phyloP scores from a whole-genome alignment of 805 yeast genomes.

The Saturnispora silvae region DNA sequence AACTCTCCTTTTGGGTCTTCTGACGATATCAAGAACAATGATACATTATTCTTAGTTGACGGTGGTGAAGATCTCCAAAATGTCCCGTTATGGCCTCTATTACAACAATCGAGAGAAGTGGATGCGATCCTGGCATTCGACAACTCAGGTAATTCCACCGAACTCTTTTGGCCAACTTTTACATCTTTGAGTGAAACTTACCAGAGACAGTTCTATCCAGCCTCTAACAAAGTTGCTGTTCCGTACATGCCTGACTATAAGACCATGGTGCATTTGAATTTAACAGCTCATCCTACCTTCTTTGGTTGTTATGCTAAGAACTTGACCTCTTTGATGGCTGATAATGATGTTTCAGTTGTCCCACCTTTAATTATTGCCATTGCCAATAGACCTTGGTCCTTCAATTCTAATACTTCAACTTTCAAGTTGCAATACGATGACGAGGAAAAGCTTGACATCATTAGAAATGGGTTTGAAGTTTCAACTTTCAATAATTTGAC shows the following conservation, averaged over 20 bases:
- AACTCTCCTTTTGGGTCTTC: constrained; percentile 31
- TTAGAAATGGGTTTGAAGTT: constrained; percentile 65
- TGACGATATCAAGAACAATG: constrained; percentile 29
- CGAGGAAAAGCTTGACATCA: constrained; percentile 46
- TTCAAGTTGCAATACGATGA: constrained; percentile 51
- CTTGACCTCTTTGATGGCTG: constrained; percentile 40
- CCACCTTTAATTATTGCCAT: constrained; percentile 74
- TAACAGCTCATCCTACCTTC: constrained; percentile 63
- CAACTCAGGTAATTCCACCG: constrained; percentile 58
- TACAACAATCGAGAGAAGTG: constrained; percentile 49
- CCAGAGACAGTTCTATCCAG: constrained; percentile 42
- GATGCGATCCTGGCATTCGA: constrained; percentile 60
- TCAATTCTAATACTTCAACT: constrained; percentile 62
- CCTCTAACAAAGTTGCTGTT: constrained; percentile 53
- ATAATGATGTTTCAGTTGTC: constrained; percentile 25
- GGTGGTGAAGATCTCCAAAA: constrained; percentile 76
- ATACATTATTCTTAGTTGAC: constrained; percentile 50
- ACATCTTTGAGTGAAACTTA: constrained; percentile 45
- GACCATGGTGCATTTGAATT: constrained; percentile 47
- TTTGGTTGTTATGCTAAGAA: constrained; percentile 72
- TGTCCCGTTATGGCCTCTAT: constrained; percentile 55
- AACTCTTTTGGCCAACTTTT: constrained; percentile 57
- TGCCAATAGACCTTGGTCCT: constrained; percentile 63
- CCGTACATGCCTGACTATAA: constrained; percentile 70
- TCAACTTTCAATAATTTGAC: constrained; percentile 59